These are phyloP conservation scores for Ophiosphaerella herpotricha DNA, from an alignment of 2,329 filamentous ascomycete species.

Conservation along the genomic window DNA sequence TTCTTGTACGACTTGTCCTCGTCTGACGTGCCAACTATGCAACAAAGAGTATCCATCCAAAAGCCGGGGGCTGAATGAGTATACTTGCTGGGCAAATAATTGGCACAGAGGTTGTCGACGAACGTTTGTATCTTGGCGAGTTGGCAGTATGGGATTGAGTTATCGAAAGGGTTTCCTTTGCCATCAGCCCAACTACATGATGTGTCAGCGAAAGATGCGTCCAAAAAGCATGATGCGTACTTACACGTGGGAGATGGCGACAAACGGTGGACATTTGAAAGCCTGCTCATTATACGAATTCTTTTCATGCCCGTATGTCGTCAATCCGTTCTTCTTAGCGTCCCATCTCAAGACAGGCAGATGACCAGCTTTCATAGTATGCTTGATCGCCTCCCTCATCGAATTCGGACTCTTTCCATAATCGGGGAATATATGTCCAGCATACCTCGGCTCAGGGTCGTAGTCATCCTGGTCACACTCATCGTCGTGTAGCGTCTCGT, in stretches of 20 bases:
- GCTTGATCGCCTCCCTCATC: slow-evolving; percentile 10
- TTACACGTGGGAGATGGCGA: slow-evolving; percentile 18
- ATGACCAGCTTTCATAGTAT: slow-evolving; percentile 9
- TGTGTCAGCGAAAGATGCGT: background rate
- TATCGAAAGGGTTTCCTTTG: slow-evolving; percentile 15
- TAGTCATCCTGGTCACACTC: slow-evolving; percentile 12
- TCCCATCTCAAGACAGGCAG: slow-evolving; percentile 14
- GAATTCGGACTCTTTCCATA: slow-evolving; percentile 5
- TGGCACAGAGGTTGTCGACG: slow-evolving; percentile 8
- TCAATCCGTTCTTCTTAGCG: slow-evolving; percentile 6
- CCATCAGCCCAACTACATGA: slow-evolving; percentile 12
- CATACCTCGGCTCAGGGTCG: slow-evolving; percentile 11
- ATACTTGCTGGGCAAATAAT: slow-evolving; percentile 2
- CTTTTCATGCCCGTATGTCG: slow-evolving; percentile 11
- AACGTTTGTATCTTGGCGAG: slow-evolving; percentile 7
- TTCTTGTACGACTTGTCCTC: slow-evolving; percentile 12
- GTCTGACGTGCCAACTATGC: slow-evolving; percentile 8
- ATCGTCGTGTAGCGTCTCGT: slow-evolving; percentile 10
- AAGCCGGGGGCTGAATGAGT: slow-evolving; percentile 5
- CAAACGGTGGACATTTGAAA: slow-evolving; percentile 9
- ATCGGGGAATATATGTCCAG: slow-evolving; percentile 7
- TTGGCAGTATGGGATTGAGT: slow-evolving; percentile 16
- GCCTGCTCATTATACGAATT: slow-evolving; percentile 7
- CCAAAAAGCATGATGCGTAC: background rate
- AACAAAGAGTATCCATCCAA: slow-evolving; percentile 19